Conservation (phyloP, 768 basidiomycete genomes). For the Leccinum boreale region DNA sequence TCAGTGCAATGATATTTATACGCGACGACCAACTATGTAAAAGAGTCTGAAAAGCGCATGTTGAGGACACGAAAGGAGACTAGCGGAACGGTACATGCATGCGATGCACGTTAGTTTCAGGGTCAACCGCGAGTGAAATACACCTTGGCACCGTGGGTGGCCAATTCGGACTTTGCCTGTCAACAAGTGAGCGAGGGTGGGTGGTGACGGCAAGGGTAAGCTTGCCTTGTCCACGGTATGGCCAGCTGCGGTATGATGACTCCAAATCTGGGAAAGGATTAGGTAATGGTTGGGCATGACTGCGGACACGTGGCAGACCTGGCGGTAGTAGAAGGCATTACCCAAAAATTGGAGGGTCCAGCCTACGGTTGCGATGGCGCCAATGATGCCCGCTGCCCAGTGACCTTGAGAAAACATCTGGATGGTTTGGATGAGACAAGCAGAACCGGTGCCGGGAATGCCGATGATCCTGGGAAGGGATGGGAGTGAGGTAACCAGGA, state of each 20-base stretch:
- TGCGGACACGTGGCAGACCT: constrained; percentile 44
- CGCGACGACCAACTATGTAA: background rate
- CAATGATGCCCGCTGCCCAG: constrained; percentile 79
- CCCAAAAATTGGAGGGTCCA: constrained; percentile 87
- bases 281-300: constrained; percentile 3
- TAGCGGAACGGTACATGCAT: constrained; percentile 12
- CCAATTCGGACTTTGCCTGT: constrained; percentile 81
- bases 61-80: background rate
- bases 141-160: constrained; percentile 79
- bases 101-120: constrained; percentile 8
- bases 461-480: constrained; percentile 75
- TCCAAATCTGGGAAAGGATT: constrained; percentile 55
- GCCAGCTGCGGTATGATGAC: constrained; percentile 76
- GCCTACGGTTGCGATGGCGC: constrained; percentile 76
- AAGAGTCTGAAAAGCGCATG: constrained; percentile 1
- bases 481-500: constrained; percentile 21
- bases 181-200: constrained; percentile 9
- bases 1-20: constrained; percentile 15
- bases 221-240: constrained; percentile 84
- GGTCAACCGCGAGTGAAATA: constrained; percentile 81
- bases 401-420: constrained; percentile 67
- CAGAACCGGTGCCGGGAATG: constrained; percentile 92
- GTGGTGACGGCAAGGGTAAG: background rate
- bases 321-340: constrained; percentile 75
- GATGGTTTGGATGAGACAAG: constrained; percentile 92